Conservation (phyloP, 208 protist genomes). For the Leishmania turanica region DNA sequence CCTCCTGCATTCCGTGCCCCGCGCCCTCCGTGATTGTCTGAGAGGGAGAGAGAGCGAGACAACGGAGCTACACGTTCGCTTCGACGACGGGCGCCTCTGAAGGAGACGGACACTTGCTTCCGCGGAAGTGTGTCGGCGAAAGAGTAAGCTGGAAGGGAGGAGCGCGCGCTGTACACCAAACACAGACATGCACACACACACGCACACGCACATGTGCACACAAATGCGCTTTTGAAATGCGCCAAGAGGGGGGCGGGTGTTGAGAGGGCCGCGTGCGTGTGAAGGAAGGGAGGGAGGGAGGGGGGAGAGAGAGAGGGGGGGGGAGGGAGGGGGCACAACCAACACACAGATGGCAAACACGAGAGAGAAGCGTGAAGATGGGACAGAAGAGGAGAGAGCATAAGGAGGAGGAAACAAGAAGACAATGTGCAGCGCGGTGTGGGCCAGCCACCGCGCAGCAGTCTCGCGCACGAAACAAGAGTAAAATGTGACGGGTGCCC, state of each 20-base stretch:
- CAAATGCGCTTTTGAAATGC: background rate
- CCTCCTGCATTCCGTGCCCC: slow-evolving; percentile 3
- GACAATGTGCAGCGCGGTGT: background rate
- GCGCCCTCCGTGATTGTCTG: background rate
- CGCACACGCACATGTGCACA: background rate
- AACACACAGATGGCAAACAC: background rate
- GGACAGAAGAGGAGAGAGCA: background rate
- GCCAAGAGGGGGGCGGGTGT: background rate
- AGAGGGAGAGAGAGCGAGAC: background rate
- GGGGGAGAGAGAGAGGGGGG: background rate
- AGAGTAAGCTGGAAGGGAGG: background rate
- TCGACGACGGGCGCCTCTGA: background rate
- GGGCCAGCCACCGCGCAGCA: background rate
- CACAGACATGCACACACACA: background rate
- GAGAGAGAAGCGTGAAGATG: background rate
- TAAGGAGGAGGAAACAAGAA: background rate
- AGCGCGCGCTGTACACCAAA: background rate
- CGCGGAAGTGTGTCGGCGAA: background rate
- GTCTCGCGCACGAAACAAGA: background rate
- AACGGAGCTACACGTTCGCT: background rate
- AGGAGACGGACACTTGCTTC: background rate
- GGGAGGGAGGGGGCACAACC: background rate
- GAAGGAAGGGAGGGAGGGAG: background rate
- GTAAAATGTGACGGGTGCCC: background rate
- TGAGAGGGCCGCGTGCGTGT: background rate